Evolutionary conservation across 2,329 filamentous ascomycete species (phyloP).

Genomic region (Pseudogymnoascus sp.): DNA sequence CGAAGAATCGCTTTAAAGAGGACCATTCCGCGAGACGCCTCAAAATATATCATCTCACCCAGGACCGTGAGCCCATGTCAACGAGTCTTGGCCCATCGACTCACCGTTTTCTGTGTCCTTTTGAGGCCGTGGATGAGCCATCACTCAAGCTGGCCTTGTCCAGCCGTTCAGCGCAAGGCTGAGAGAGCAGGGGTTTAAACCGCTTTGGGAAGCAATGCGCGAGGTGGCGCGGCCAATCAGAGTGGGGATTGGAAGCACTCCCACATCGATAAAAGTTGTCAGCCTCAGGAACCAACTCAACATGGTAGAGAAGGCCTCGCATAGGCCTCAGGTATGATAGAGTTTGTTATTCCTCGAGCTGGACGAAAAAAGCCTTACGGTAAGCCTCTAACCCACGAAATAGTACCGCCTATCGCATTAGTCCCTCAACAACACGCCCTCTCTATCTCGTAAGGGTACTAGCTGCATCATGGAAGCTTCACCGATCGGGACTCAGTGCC

Average conservation of each 20-base stretch:
- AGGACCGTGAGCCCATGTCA: not conserved
- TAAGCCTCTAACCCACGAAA: not conserved
- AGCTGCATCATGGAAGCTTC: constrained; percentile 1
- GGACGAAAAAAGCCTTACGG: not conserved
- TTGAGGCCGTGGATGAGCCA: not conserved
- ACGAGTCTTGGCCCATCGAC: not conserved
- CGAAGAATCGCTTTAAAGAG: not conserved
- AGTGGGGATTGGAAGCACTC: not conserved
- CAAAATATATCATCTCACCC: not conserved
- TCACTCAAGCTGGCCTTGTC: not conserved
- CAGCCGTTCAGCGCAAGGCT: not conserved
- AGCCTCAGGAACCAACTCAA: not conserved
- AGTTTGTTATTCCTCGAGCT: not conserved
- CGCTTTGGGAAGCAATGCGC: constrained; percentile 9
- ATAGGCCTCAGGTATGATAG: not conserved
- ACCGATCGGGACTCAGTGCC: not conserved
- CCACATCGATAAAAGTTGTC: not conserved
- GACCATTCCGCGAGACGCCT: not conserved
- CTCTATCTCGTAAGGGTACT: not conserved
- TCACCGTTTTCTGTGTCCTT: not conserved
- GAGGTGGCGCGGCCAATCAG: constrained; percentile 8
- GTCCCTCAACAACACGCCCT: not conserved
- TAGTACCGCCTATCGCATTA: not conserved
- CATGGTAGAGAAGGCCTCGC: not conserved
- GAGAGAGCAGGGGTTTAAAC: not conserved